Base-by-base conservation (phyloP, 768 basidiomycete genomes). In the Boletus insuetus region DNA sequence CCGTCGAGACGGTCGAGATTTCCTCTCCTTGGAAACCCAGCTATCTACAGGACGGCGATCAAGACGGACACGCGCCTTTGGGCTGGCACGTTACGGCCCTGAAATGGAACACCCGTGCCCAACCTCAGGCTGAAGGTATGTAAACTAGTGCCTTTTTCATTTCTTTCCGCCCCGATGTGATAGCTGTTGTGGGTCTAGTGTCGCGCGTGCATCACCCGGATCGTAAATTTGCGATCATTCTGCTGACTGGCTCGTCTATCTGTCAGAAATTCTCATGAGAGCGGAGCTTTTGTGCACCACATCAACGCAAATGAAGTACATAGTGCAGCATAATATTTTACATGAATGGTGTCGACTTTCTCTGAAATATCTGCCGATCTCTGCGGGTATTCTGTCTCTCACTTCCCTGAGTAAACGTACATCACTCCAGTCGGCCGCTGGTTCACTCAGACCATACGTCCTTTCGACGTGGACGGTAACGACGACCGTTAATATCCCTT, bases 31-130 rank as follows among this genome's bases (percentile, higher is more conserved):
- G 43, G 51, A 55, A 55, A 53, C 13, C 46, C 35, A 46, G 24
- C 37, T 35, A 41, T 54, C 55, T 52, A 42, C 32, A 26, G 35
- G 45, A 46, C 58, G 61, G 66, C 67, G 66, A 66, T 69, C 64
- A 69, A 61, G 53, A 50, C 62, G 58, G 64, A 57, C 64, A 67
- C 37, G 62, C 55, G 29, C 38, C 35, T 50, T 54, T 55, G 55
- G 54, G 43, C 44, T 56, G 66, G 53, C 26, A 51, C 14, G 51
- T 49, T 58, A 46, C 54, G 46, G 17, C 42, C 47, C 35, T 35
- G 49, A 53, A 59, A 62, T 56, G 53, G 62, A 58, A 56, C 49
- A 51, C 26, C 13, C 17, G 46, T 43, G 22, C 40, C 47, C 26
- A 47, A 49, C 51, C 35, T 44, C 55, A 53, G 46, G 42, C 31